Percentiles rank a stretch among this genome's conserved stretches.
phyloP scores from a whole-genome alignment of 352 stramenopile genomes.

The Globisporangium megalacanthum region DNA sequence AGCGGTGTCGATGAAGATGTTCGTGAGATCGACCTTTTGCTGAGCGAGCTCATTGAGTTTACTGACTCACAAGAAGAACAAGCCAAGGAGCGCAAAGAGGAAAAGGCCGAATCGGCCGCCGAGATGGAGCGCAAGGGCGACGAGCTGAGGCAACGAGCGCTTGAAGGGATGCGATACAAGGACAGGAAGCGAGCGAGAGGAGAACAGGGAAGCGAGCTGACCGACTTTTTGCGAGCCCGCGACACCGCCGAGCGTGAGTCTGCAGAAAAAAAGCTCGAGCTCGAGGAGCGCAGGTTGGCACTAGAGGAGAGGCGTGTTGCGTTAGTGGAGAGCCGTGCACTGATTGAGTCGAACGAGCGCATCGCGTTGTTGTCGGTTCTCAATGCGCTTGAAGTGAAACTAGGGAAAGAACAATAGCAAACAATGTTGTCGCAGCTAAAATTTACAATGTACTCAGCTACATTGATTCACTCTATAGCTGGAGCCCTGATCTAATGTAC shows the following conservation, averaged over 20 bases:
- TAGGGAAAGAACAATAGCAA: no score
- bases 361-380: background rate
- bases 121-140: background rate
- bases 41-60: background rate
- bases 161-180: background rate
- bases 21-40: background rate
- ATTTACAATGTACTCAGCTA: no score
- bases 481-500: no score
- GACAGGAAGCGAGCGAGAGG: background rate
- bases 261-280: background rate
- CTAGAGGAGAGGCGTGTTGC: background rate
- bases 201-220: background rate
- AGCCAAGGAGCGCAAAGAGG: background rate
- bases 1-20: background rate
- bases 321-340: background rate
- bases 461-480: no score
- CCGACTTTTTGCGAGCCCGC: background rate
- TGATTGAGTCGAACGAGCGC: background rate
- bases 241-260: background rate
- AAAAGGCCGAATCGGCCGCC: background rate
- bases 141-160: background rate
- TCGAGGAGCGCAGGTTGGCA: background rate
- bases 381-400: background rate
- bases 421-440: no score
- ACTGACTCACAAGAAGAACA: background rate